Percentiles rank a stretch among this genome's conserved stretches.
phyloP scores from a whole-genome alignment of 371 early-diverging fungal species.

The Lichtheimia hyalospora region DNA sequence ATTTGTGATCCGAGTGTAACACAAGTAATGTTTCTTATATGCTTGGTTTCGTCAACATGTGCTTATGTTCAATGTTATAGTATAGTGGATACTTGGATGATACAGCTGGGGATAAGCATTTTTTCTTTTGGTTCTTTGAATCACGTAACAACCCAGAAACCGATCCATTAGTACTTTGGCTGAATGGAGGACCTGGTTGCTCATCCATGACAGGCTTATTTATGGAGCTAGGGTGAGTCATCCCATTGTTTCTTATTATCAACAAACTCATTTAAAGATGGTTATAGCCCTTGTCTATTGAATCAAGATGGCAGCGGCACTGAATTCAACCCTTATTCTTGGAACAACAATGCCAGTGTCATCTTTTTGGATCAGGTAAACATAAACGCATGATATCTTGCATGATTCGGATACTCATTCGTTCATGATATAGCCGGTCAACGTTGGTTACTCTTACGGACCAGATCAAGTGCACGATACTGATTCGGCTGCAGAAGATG shows the following conservation, averaged over 20 bases:
- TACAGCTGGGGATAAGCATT: conserved; percentile 56
- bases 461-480: conserved; percentile 46
- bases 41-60: not conserved
- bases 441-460: conserved; percentile 78
- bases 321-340: conserved; percentile 55
- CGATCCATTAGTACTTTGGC: conserved; percentile 75
- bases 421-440: conserved; percentile 51
- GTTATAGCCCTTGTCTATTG: conserved; percentile 64
- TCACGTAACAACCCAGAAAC: conserved; percentile 61
- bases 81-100: conserved; percentile 80
- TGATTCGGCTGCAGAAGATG: conserved; percentile 69
- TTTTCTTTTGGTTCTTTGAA: conserved; percentile 80
- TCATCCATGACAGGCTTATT: conserved; percentile 72
- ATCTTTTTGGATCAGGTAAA: conserved; percentile 76
- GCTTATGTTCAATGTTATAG: conserved; percentile 18
- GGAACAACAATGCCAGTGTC: conserved; percentile 77
- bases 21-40: conserved; percentile 18
- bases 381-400: not conserved
- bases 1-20: conserved; percentile 38
- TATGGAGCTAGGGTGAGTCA: conserved; percentile 65
- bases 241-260: not conserved
- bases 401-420: not conserved
- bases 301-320: conserved; percentile 60
- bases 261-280: not conserved
- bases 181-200: conserved; percentile 85